Evolutionary conservation across 192 early-diverging fungal genomes (phyloP).

Genomic region (Lobosporangium transversale): DNA sequence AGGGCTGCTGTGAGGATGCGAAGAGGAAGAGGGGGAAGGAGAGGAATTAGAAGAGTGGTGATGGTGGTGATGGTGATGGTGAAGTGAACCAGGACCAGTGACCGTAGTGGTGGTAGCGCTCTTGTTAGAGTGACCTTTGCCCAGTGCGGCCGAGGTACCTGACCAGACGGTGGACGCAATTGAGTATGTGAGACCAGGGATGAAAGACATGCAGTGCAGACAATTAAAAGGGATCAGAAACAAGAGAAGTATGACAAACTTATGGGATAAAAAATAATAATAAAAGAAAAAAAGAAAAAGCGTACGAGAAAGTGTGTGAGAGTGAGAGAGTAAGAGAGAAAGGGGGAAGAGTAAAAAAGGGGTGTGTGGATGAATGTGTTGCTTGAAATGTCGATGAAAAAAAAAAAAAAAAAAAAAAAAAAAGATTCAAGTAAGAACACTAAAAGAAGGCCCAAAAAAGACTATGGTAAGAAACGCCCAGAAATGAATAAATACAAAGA

Average conservation of each 20-base stretch:
- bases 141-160: slow-evolving; percentile 37
- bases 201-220: slow-evolving; percentile 26
- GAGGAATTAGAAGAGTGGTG: slow-evolving; percentile 28
- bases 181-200: slow-evolving; percentile 41
- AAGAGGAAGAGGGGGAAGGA: slow-evolving; percentile 6
- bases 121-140: slow-evolving; percentile 22
- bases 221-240: not conserved
- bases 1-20: slow-evolving; percentile 1
- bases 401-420: slow-evolving; percentile 5
- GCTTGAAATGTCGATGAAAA: not conserved
- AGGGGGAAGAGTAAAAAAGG: not conserved
- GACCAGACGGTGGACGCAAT: slow-evolving; percentile 51
- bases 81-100: slow-evolving; percentile 14
- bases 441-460: not conserved
- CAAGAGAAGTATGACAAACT: not conserved
- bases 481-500: no score
- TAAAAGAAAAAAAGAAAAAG: not conserved
- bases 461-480: not conserved
- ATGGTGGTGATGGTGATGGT: slow-evolving; percentile 13
- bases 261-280: not conserved
- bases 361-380: no score
- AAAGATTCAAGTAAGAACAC: not conserved
- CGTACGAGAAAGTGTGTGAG: not conserved
- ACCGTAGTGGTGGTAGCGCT: slow-evolving; percentile 17
- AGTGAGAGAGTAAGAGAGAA: not conserved